Evolutionary conservation across 495 filamentous ascomycete species (phyloP).

Genomic region (Hyaloscypha variabilis): DNA sequence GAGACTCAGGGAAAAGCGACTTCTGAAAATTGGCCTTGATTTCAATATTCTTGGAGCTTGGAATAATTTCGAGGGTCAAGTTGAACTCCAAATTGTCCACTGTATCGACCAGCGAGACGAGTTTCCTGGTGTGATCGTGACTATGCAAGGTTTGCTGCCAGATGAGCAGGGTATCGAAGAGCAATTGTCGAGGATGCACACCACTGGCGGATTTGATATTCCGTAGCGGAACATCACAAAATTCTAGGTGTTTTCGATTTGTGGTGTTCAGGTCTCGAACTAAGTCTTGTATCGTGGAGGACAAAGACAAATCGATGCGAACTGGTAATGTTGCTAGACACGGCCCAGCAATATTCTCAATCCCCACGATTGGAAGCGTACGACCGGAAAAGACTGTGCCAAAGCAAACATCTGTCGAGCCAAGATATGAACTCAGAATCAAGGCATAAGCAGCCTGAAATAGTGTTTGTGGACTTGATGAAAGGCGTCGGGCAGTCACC

Average conservation of each 20-base stretch:
- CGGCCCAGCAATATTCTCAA: constrained; percentile 74
- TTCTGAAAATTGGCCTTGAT: constrained; percentile 55
- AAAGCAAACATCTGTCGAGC: constrained; percentile 68
- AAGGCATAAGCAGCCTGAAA: constrained; percentile 73
- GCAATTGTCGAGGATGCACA: constrained; percentile 43
- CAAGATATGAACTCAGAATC: constrained; percentile 62
- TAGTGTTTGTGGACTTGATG: constrained; percentile 57
- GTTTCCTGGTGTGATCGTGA: constrained; percentile 28
- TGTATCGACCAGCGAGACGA: constrained; percentile 52
- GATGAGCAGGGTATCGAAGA: constrained; percentile 75
- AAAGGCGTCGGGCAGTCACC: constrained; percentile 29
- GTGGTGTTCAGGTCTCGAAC: constrained; percentile 59
- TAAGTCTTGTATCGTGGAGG: constrained; percentile 56
- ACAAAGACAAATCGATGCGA: constrained; percentile 52
- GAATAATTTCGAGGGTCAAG: constrained; percentile 72
- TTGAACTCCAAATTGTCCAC: constrained; percentile 73
- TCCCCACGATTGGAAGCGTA: constrained; percentile 61
- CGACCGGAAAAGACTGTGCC: constrained; percentile 78
- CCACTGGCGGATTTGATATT: constrained; percentile 65
- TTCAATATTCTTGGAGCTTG: constrained; percentile 41
- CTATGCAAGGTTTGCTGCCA: constrained; percentile 72
- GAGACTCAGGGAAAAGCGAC: constrained; percentile 47
- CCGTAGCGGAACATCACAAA: constrained; percentile 59
- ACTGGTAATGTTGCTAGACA: constrained; percentile 71
- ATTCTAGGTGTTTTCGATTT: constrained; percentile 61